These are phyloP conservation scores for Teratosphaeria viscida DNA, from an alignment of 2,329 filamentous ascomycete genomes.

Conservation along the genomic window DNA sequence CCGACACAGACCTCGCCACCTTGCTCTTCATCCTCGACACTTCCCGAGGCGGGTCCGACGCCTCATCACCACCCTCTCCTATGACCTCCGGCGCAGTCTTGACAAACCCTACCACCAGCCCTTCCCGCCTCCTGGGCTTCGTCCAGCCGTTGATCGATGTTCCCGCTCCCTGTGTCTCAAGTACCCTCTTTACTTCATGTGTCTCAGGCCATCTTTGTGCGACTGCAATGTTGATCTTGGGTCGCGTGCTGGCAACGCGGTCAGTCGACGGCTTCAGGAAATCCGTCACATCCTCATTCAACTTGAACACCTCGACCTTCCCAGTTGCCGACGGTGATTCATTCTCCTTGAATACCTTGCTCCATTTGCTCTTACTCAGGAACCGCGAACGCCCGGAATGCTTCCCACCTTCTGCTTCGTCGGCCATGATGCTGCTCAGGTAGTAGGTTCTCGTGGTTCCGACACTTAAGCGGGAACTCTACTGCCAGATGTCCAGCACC, in stretches of 20 bases:
- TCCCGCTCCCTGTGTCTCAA: not conserved
- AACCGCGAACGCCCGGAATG: conserved; percentile 12
- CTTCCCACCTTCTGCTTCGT: conserved; percentile 11
- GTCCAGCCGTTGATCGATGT: conserved; percentile 12
- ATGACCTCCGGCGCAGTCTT: conserved; percentile 69
- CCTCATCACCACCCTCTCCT: conserved; percentile 84
- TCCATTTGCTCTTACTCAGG: conserved; percentile 23
- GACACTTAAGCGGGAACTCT: not conserved
- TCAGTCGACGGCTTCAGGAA: conserved; percentile 47
- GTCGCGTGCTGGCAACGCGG: conserved; percentile 22
- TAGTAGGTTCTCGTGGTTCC: not conserved
- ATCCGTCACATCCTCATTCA: conserved; percentile 43
- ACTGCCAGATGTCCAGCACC: not conserved
- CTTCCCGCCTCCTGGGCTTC: conserved; percentile 47
- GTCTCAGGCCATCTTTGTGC: conserved; percentile 44
- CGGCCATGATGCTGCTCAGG: conserved; percentile 9
- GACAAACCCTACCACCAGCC: conserved; percentile 63
- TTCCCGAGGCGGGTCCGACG: conserved; percentile 59
- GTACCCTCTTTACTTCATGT: conserved; percentile 28
- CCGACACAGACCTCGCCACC: conserved; percentile 18
- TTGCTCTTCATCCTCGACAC: conserved; percentile 50
- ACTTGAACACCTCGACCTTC: conserved; percentile 14
- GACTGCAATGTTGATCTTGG: conserved; percentile 39
- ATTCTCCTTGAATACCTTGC: conserved; percentile 20
- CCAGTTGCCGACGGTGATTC: conserved; percentile 3